Percentiles rank a stretch among this genome's conserved stretches.
Conservation (phyloP, 202 grass and related monocot genomes). For the Bolboschoenoplectus hybrid region DNA sequence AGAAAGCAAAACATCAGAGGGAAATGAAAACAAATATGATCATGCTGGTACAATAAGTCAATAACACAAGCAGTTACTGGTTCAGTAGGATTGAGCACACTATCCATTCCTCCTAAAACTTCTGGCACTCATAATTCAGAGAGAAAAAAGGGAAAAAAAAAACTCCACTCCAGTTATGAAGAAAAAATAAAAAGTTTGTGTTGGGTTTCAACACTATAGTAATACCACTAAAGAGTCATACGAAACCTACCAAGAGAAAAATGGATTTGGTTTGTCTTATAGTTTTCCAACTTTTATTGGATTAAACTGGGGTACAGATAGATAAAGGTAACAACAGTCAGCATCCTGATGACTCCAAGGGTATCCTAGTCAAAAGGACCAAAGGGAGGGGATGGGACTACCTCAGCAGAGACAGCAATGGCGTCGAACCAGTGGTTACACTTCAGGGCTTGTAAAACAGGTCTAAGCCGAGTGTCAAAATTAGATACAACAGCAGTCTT, state of each 20-base stretch:
- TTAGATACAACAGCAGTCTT: conserved; percentile 93
- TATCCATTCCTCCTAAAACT: not conserved
- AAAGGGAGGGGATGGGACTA: conserved; percentile 16
- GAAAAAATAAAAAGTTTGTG: not conserved
- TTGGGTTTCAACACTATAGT: not conserved
- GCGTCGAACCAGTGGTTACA: conserved; percentile 96
- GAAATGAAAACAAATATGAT: not conserved
- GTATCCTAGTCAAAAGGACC: not conserved
- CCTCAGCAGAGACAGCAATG: conserved; percentile 89
- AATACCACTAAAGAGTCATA: not conserved
- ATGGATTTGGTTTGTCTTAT: not conserved
- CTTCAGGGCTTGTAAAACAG: conserved; percentile 82
- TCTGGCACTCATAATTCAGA: not conserved
- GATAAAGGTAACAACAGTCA: conserved; percentile 11
- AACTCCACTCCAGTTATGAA: not conserved
- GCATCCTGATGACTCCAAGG: not conserved
- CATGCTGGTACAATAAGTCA: not conserved
- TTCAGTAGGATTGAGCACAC: not conserved
- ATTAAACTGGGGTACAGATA: not conserved
- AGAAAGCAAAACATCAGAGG: conserved; percentile 4
- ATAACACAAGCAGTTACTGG: not conserved
- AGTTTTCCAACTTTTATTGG: not conserved
- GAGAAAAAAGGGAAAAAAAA: not conserved
- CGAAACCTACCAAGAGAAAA: conserved; percentile 6
- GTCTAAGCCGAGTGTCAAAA: conserved; percentile 88